Evolutionary conservation across 164 flowering plant species (phyloP).

Genomic region (Aristolochia californica): DNA sequence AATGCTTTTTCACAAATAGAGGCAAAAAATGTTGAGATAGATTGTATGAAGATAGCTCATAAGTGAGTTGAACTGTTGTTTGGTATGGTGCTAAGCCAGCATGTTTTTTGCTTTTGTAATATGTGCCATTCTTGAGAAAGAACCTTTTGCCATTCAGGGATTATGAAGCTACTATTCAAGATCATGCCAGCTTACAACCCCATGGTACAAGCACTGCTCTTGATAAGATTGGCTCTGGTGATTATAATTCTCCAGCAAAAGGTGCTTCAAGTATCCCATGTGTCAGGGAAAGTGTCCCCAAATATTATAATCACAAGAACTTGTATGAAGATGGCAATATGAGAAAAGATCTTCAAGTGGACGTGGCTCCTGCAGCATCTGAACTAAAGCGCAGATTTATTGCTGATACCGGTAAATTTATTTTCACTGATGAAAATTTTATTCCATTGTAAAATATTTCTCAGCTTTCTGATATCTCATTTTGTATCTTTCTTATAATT

Average conservation of each 20-base stretch:
- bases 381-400: constrained; percentile 11
- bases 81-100: too few relatives aligned
- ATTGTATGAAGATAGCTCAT: constrained; percentile 10
- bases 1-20: constrained; percentile 16
- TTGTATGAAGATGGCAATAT: constrained; percentile 5
- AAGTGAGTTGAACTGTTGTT: constrained; percentile 25
- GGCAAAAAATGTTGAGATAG: constrained; percentile 18
- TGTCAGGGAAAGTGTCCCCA: constrained; percentile 10
- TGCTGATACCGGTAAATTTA: constrained; percentile 22
- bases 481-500: neutral
- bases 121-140: neutral
- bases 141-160: constrained; percentile 21
- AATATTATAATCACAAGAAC: constrained; percentile 5
- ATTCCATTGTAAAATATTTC: neutral
- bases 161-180: constrained; percentile 12
- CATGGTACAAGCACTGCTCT: constrained; percentile 13
- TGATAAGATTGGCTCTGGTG: constrained; percentile 9
- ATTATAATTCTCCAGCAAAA: constrained; percentile 3
- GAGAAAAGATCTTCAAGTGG: constrained; percentile 2
- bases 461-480: neutral
- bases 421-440: constrained; percentile 2
- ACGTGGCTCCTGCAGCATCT: constrained; percentile 10
- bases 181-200: constrained; percentile 9
- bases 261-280: constrained; percentile 6
- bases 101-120: neutral